Percentiles rank a stretch among this genome's conserved stretches.
phyloP scores from a whole-genome alignment of 352 stramenopile species.

The Saprolegnia parasitica region DNA sequence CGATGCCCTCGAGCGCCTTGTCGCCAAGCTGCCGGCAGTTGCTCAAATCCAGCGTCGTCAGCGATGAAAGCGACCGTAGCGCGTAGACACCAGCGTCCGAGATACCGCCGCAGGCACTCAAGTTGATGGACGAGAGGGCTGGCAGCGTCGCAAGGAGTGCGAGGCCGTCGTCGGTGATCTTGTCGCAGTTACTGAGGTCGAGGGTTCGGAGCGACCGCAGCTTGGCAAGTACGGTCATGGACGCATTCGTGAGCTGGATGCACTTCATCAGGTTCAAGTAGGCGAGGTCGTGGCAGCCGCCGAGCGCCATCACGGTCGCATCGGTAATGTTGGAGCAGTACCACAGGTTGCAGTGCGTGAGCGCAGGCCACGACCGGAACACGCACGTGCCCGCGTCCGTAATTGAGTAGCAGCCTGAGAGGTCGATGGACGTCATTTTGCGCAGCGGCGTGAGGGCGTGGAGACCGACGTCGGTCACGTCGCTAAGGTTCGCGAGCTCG shows the following conservation, averaged over 20 bases:
- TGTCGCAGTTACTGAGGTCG: slow-evolving; percentile 76
- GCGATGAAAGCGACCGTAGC: slow-evolving; percentile 37
- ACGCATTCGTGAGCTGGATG: slow-evolving; percentile 58
- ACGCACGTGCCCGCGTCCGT: slow-evolving; percentile 62
- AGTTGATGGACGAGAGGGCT: slow-evolving; percentile 57
- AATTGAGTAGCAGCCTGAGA: slow-evolving; percentile 78
- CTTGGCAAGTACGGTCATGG: slow-evolving; percentile 36
- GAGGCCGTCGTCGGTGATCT: slow-evolving; percentile 55
- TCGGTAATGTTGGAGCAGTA: slow-evolving; percentile 79
- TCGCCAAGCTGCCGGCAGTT: slow-evolving; percentile 77
- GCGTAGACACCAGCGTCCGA: slow-evolving; percentile 53
- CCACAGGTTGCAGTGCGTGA: slow-evolving; percentile 72
- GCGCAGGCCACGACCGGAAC: slow-evolving; percentile 44
- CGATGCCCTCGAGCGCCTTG: slow-evolving; percentile 46
- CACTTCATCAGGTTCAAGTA: slow-evolving; percentile 84
- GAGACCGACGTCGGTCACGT: slow-evolving; percentile 61
- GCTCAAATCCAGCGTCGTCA: slow-evolving; percentile 62
- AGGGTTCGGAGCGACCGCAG: slow-evolving; percentile 55
- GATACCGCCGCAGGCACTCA: slow-evolving; percentile 55
- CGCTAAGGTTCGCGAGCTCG: slow-evolving; percentile 71
- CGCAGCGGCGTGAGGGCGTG: slow-evolving; percentile 45
- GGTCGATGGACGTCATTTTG: slow-evolving; percentile 56
- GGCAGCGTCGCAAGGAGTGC: slow-evolving; percentile 37
- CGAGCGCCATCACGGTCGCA: slow-evolving; percentile 54
- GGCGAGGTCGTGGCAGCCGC: slow-evolving; percentile 1